Evolutionary conservation across 805 yeast genomes (phyloP), one percentile per base, ranked within the genome.

Genomic region (Yamadazyma nakazawae): DNA sequence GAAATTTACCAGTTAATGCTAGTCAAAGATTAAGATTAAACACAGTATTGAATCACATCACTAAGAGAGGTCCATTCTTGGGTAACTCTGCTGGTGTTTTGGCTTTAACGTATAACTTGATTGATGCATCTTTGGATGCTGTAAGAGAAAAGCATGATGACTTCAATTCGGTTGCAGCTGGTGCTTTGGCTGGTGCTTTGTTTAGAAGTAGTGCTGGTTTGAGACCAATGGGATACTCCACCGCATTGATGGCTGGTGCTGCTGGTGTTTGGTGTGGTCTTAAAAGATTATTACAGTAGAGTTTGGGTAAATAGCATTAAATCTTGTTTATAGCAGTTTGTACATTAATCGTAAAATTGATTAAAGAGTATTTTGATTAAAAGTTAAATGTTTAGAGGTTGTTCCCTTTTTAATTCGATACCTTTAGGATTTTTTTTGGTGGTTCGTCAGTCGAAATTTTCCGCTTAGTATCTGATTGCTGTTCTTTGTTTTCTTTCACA

Each of bases 21-120:
- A 82, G 96, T 11, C 82, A 87, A 46, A 88, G 85, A 65, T 77
- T 94, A 64, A 84, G 88, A 65, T 75, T 91, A 53, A 94, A 94
- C 75, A 90, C 97, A 9, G 76, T 94, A 37, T 79, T 94, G 59
- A 94, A 94, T 75, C 88, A 88, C 62, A 79, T 94, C 60, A 94
- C 99, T 35, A 86, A 89, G 62, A 83, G 96, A 66, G 99, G 99
- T 50, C 99, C 99, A 18, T 92, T 81, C 67, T 70, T 92, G 62
- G 99, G 98, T 57, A 94, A 94, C 74, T 83, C 85, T 44, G 96
- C 96, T 13, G 99, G 97, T 72, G 95, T 90, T 17, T 76, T 94
- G 56, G 97, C 97, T 19, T 70, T 94, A 58, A 79, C 86, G 54
- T 94, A 94, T 71, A 94, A 94, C 71, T 66, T 92, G 55, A 75